A percentile compares a stretch with the other conserved stretches of the same genome.
Evolutionary conservation across 352 stramenopile genomes (phyloP).

Genomic region (Peronospora belbahrii): DNA sequence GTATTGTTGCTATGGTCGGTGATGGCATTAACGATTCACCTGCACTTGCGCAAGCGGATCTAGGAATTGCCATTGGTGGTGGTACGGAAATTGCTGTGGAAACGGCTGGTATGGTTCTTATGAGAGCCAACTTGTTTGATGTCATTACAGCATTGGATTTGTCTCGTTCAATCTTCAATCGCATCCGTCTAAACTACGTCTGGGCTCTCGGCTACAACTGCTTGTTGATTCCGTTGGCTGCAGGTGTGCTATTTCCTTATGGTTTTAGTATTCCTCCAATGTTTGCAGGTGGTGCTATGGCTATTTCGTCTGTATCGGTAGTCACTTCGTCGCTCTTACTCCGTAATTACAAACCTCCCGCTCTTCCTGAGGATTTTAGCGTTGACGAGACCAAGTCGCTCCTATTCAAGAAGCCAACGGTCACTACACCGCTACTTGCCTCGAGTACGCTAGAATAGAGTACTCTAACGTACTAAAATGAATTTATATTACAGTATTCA

Average conservation of each 20-base stretch:
- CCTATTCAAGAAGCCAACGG: slow-evolving; percentile 75
- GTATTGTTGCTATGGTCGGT: slow-evolving; percentile 93
- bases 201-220: slow-evolving; percentile 98
- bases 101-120: slow-evolving; percentile 91
- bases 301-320: slow-evolving; percentile 94
- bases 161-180: slow-evolving; percentile 91
- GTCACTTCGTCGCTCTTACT: slow-evolving; percentile 92
- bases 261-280: slow-evolving; percentile 92
- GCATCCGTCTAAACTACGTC: slow-evolving; percentile 96
- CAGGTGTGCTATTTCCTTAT: slow-evolving; percentile 94
- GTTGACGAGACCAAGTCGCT: slow-evolving; percentile 67
- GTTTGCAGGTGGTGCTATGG: slow-evolving; percentile 94
- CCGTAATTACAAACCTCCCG: slow-evolving; percentile 83
- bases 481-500: slow-evolving; percentile 3
- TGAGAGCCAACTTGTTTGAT: slow-evolving; percentile 87
- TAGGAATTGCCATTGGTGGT: slow-evolving; percentile 94
- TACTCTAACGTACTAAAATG: background rate
- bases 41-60: slow-evolving; percentile 93
- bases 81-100: slow-evolving; percentile 97
- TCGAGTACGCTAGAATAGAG: slow-evolving; percentile 54
- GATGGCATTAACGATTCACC: slow-evolving; percentile 99
- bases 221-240: slow-evolving; percentile 93
- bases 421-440: slow-evolving; percentile 60
- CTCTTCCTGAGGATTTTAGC: slow-evolving; percentile 48
- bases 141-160: slow-evolving; percentile 96